Evolutionary conservation across 305 asterid genomes (phyloP).

Genomic region (Fraxinus ornus): DNA sequence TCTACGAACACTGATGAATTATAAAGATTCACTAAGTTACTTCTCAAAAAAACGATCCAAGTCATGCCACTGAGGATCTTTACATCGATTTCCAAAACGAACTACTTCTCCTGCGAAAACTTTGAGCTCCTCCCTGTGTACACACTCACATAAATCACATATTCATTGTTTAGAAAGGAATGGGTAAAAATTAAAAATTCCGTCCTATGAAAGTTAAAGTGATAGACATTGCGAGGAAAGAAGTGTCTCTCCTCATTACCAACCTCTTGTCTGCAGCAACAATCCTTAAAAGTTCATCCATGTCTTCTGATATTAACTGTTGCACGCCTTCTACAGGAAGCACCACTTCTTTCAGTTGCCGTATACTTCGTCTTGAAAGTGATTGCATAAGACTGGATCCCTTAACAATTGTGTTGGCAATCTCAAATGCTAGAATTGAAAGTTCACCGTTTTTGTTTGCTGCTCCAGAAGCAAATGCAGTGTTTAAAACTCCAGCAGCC

Average conservation of each 20-base stretch:
- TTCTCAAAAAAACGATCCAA: slow-evolving; percentile 78
- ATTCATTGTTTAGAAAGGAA: not conserved
- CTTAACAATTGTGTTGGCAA: slow-evolving; percentile 47
- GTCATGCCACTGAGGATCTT: slow-evolving; percentile 92
- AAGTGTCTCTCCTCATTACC: not conserved
- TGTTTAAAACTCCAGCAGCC: slow-evolving; percentile 40
- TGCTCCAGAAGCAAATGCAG: slow-evolving; percentile 37
- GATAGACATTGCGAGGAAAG: not conserved
- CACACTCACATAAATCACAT: slow-evolving; percentile 4
- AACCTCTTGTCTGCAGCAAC: slow-evolving; percentile 48
- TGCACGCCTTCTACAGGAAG: slow-evolving; percentile 44
- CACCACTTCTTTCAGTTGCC: slow-evolving; percentile 37
- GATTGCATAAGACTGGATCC: slow-evolving; percentile 41
- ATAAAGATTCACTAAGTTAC: slow-evolving; percentile 39
- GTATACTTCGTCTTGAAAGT: slow-evolving; percentile 37
- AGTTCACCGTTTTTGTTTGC: slow-evolving; percentile 36
- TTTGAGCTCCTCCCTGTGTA: slow-evolving; percentile 70
- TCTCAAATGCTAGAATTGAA: slow-evolving; percentile 42
- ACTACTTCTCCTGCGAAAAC: slow-evolving; percentile 74
- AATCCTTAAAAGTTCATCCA: slow-evolving; percentile 38
- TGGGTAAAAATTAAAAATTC: not conserved
- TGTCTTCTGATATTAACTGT: slow-evolving; percentile 34
- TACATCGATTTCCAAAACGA: slow-evolving; percentile 87
- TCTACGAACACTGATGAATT: not conserved
- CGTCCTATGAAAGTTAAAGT: not conserved